Evolutionary conservation across 805 yeast species (phyloP).

Genomic region (Nakazawaea molendinolei): DNA sequence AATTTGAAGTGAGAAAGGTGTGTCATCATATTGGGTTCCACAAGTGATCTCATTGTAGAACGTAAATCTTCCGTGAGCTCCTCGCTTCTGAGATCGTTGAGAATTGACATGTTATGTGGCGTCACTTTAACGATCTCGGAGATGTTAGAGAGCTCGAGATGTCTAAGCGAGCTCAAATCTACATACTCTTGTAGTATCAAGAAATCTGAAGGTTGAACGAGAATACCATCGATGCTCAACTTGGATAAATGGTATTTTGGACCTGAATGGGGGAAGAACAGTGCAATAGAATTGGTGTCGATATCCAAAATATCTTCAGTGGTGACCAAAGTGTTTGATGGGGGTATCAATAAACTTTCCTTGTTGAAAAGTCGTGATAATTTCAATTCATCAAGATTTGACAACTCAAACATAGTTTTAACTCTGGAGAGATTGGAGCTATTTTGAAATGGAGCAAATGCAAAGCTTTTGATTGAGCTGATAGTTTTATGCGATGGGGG

Average conservation of each 20-base stretch:
- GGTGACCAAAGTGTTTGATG: slow-evolving; percentile 3
- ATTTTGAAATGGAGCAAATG: slow-evolving; percentile 4
- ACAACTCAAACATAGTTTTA: not conserved
- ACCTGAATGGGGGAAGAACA: not conserved
- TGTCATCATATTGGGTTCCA: not conserved
- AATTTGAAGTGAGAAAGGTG: not conserved
- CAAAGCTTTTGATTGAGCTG: not conserved
- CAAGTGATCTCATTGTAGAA: not conserved
- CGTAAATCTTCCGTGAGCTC: not conserved
- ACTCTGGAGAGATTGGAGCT: not conserved
- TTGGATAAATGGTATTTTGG: not conserved
- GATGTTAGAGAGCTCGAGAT: slow-evolving; percentile 1
- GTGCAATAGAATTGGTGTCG: not conserved
- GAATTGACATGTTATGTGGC: not conserved
- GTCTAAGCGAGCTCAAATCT: not conserved
- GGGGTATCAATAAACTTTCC: slow-evolving; percentile 2
- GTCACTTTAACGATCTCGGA: slow-evolving; percentile 3
- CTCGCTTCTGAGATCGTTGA: not conserved
- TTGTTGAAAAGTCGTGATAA: slow-evolving; percentile 1
- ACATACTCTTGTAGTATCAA: not conserved
- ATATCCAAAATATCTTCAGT: slow-evolving; percentile 1
- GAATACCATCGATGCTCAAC: slow-evolving; percentile 6
- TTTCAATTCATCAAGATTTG: not conserved
- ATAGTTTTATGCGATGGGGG: not conserved
- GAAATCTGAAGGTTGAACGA: slow-evolving; percentile 3